These are phyloP conservation scores for Rhizopus delemar DNA, from an alignment of 371 early-diverging fungal genomes.

Conservation along the genomic window DNA sequence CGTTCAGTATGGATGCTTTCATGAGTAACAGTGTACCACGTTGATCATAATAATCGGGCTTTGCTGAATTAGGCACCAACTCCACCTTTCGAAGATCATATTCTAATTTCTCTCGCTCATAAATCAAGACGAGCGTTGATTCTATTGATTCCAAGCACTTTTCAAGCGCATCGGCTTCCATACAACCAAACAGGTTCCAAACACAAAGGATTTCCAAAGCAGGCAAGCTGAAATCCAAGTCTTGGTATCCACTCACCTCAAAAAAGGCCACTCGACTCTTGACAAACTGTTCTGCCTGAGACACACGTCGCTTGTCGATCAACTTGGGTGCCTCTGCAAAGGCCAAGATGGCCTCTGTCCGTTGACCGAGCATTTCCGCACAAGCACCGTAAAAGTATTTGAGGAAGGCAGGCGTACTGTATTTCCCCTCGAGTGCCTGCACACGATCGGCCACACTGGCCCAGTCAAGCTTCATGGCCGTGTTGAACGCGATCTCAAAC, in stretches of 20 bases:
- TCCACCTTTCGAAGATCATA: slow-evolving; percentile 41
- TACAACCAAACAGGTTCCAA: slow-evolving; percentile 57
- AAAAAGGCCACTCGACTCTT: slow-evolving; percentile 53
- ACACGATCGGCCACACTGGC: slow-evolving; percentile 47
- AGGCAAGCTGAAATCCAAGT: slow-evolving; percentile 45
- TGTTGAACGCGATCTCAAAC: slow-evolving; percentile 61
- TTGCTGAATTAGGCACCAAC: slow-evolving; percentile 39
- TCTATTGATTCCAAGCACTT: slow-evolving; percentile 33
- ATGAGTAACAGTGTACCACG: slow-evolving; percentile 38
- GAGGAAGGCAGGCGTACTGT: slow-evolving; percentile 64
- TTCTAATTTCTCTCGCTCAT: slow-evolving; percentile 33
- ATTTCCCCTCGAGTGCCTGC: slow-evolving; percentile 51
- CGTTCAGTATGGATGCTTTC: slow-evolving; percentile 43
- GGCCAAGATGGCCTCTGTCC: slow-evolving; percentile 47
- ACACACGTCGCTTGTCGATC: slow-evolving; percentile 51
- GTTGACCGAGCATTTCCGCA: slow-evolving; percentile 46
- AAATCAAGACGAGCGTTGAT: slow-evolving; percentile 30
- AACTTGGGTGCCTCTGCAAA: slow-evolving; percentile 52
- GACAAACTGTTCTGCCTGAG: slow-evolving; percentile 57
- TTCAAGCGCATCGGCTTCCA: slow-evolving; percentile 35
- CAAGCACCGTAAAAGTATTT: slow-evolving; percentile 59
- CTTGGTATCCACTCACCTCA: slow-evolving; percentile 53
- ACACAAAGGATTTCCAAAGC: slow-evolving; percentile 60
- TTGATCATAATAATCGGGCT: slow-evolving; percentile 47
- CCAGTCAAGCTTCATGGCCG: slow-evolving; percentile 58